Evolutionary conservation across 495 filamentous ascomycete species (phyloP).

Genomic region (Talaromyces ruber): DNA sequence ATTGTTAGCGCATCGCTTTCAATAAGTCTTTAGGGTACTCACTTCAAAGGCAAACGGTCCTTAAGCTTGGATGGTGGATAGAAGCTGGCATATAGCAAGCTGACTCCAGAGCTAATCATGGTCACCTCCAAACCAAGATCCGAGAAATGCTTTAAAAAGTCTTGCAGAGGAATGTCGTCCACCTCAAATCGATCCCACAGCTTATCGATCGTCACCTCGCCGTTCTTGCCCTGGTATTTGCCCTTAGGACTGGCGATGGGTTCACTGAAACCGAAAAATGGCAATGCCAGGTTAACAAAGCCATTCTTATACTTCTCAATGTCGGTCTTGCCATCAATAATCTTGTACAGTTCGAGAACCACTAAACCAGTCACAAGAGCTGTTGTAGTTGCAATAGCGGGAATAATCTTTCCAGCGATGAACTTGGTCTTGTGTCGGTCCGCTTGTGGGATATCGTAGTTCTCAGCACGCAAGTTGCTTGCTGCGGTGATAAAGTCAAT

Average conservation of each 20-base stretch:
- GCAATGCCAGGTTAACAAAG: constrained; percentile 92
- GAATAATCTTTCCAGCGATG: constrained; percentile 99
- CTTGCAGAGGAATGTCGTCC: constrained; percentile 70
- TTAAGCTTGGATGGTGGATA: constrained; percentile 82
- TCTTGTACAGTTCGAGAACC: constrained; percentile 89
- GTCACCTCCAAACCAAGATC: constrained; percentile 71
- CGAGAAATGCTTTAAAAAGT: constrained; percentile 76
- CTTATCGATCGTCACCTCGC: constrained; percentile 83
- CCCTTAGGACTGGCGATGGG: constrained; percentile 89
- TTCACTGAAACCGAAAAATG: constrained; percentile 97
- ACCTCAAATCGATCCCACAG: constrained; percentile 98
- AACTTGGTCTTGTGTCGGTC: constrained; percentile 98
- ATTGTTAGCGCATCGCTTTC: constrained; percentile 6
- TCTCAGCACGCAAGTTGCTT: constrained; percentile 93
- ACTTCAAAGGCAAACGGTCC: constrained; percentile 65
- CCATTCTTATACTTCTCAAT: constrained; percentile 99
- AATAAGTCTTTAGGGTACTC: constrained; percentile 25
- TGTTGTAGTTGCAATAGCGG: constrained; percentile 96
- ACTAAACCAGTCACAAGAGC: constrained; percentile 93
- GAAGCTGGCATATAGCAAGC: constrained; percentile 92
- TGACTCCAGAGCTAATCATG: constrained; percentile 95
- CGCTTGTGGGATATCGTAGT: constrained; percentile 89
- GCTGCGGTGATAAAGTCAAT: constrained; percentile 99
- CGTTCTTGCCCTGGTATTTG: constrained; percentile 63
- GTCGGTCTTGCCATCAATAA: constrained; percentile 88